Percentiles rank a stretch among this genome's conserved stretches.
Evolutionary conservation across 139 green algal genomes (phyloP).

Genomic region (Auxenochlorella pyrenoidosa): DNA sequence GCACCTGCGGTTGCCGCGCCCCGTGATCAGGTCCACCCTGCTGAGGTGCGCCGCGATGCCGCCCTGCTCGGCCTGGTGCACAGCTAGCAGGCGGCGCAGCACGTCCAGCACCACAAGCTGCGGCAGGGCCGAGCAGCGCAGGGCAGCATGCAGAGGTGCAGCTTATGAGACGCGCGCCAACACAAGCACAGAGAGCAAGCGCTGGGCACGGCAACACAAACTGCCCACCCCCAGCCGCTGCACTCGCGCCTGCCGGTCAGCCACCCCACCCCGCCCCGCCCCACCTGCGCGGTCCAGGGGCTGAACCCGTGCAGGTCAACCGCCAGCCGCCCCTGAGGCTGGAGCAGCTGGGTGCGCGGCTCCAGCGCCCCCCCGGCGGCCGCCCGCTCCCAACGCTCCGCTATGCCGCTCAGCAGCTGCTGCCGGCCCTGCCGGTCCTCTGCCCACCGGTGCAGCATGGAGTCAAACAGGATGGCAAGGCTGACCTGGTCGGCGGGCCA

Average conservation of each 20-base stretch:
- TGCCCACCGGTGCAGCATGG: constrained; percentile 23
- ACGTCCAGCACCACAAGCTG: constrained; percentile 40
- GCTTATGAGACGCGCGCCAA: too few relatives aligned
- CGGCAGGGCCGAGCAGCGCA: too few relatives aligned
- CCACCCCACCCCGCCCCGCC: too few relatives aligned
- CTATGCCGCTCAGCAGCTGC: not conserved
- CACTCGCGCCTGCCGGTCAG: too few relatives aligned
- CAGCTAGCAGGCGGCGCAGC: constrained; percentile 6
- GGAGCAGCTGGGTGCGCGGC: constrained; percentile 20
- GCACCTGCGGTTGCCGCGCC: constrained; percentile 31
- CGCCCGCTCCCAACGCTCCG: constrained; percentile 2
- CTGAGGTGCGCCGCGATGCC: not conserved
- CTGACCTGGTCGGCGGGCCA: not conserved
- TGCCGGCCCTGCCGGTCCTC: not conserved
- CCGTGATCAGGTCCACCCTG: constrained; percentile 32
- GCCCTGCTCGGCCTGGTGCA: not conserved
- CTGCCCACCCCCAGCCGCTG: too few relatives aligned
- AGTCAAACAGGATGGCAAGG: constrained; percentile 19
- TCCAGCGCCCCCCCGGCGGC: not conserved
- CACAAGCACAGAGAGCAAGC: too few relatives aligned
- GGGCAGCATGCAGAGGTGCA: too few relatives aligned
- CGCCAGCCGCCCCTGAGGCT: constrained; percentile 17
- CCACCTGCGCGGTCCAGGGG: constrained; percentile 31
- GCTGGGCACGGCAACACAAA: too few relatives aligned
- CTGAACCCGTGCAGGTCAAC: constrained; percentile 39